A percentile compares a stretch with the other conserved stretches of the same genome.
Evolutionary conservation across 495 filamentous ascomycete genomes (phyloP).

Genomic region (Penicillium arizonense): DNA sequence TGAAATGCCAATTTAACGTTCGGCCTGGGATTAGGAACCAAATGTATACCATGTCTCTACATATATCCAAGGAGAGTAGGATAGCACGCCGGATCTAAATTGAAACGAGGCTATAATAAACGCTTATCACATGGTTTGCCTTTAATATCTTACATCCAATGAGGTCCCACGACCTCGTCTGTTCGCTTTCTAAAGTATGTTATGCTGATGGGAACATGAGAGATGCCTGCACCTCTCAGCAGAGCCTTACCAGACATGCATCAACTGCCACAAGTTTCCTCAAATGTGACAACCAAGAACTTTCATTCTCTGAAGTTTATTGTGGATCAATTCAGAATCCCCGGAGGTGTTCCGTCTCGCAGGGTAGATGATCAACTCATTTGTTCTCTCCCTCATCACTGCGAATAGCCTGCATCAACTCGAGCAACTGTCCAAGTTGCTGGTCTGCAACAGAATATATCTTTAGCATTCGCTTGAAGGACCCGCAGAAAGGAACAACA

Average conservation of each 20-base stretch:
- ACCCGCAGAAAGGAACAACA: slow-evolving; percentile 10
- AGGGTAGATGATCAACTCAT: neutral
- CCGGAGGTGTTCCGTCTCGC: neutral
- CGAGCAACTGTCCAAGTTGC: slow-evolving; percentile 89
- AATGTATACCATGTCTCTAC: too few relatives aligned
- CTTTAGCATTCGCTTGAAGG: slow-evolving; percentile 6
- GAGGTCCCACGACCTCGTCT: neutral
- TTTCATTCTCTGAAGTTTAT: neutral
- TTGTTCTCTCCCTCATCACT: slow-evolving; percentile 32
- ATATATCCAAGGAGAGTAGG: too few relatives aligned
- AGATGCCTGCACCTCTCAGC: slow-evolving; percentile 21
- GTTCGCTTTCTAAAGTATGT: slow-evolving; percentile 20
- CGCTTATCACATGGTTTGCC: too few relatives aligned
- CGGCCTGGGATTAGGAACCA: too few relatives aligned
- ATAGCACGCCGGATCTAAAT: neutral
- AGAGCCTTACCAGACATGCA: neutral
- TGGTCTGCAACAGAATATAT: slow-evolving; percentile 59
- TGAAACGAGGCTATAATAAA: neutral
- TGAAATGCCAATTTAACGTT: too few relatives aligned
- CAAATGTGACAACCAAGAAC: neutral
- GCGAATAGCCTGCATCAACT: slow-evolving; percentile 84
- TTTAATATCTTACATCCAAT: neutral
- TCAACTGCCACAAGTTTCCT: neutral
- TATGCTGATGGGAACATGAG: neutral
- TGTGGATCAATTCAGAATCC: too few relatives aligned